Base-by-base conservation (phyloP, 2,329 filamentous ascomycete genomes). In the Fusarium sp. region DNA sequence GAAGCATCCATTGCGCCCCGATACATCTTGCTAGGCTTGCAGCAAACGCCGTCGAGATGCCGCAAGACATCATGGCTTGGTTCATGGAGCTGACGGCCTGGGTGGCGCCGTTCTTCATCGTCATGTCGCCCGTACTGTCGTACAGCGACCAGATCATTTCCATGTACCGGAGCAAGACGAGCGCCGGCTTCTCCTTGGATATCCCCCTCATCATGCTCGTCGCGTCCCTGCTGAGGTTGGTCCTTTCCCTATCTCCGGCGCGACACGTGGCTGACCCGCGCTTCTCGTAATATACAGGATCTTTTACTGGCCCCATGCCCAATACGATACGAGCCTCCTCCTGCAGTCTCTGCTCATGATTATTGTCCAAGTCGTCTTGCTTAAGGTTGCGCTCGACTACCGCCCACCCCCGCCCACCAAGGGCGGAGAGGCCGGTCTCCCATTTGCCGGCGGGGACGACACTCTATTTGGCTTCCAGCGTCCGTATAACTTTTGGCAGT, bases 401-500 rank as follows among this genome's bases (percentile, higher is more conserved):
- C 89, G 92, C n/a, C 90, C 91, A 22, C 81, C 85, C 9, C 87
- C 89, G 27, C 86, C 89, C 6, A 86, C 87, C 62, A 91, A 90
- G 82, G 90, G 90, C 43, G 90, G 90, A 66, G 90, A 91, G 60
- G 85, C 88, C 8, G 85, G 87, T 4, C 73, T 86, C 24, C 93
- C 94, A 14, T 95, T 95, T 81, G 86, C 89, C 2, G 89, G 88
- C 24, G 79, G 67, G 9, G 81, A 86, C 43, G 84, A 86, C 71
- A 84, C 81, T 11, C 27, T 78, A 8, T 80, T 80, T 68, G 77
- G 78, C 11, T 78, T 78, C n/a, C 86, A 85, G 70, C 86, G 94
- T 27, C 94, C 94, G 1, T 95, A 92, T 80, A 89, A 91, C 78
- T 96, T 96, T 81, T 96, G 94, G 94, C 93, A 94, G 82, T 96